phyloP scores from a whole-genome alignment of 2,329 filamentous ascomycete genomes.

The Ophiostoma pallidulum region DNA sequence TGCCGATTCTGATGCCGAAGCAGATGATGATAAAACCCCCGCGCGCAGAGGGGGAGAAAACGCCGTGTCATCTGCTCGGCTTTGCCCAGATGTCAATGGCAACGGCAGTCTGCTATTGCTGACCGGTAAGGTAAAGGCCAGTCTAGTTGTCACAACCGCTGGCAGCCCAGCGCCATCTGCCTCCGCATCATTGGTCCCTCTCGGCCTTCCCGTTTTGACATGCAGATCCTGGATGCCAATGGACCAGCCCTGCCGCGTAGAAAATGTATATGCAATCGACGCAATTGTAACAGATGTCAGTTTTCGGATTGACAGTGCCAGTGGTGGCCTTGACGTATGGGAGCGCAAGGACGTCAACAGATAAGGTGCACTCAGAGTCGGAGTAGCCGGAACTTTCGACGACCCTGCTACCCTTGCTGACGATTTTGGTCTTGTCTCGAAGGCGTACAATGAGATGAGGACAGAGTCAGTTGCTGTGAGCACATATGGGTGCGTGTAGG shows the following conservation, averaged over 20 bases:
- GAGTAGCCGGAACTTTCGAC: not conserved
- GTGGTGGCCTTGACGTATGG: conserved; percentile 65
- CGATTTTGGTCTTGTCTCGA: conserved; percentile 26
- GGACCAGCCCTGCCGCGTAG: conserved; percentile 72
- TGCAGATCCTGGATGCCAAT: conserved; percentile 86
- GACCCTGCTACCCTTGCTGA: not conserved
- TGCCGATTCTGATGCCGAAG: not conserved
- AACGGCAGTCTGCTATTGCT: not conserved
- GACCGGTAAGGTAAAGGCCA: conserved; percentile 32
- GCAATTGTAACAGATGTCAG: conserved; percentile 58
- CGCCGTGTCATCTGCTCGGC: not conserved
- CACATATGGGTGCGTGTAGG: conserved; percentile 65
- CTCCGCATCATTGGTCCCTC: not conserved
- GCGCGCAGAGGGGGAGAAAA: not conserved
- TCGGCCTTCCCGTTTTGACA: conserved; percentile 30
- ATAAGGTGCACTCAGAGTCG: conserved; percentile 32
- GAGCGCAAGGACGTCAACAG: conserved; percentile 73
- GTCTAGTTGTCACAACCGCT: conserved; percentile 29
- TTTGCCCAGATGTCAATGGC: not conserved
- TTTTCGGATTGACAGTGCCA: conserved; percentile 74
- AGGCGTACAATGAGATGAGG: conserved; percentile 66
- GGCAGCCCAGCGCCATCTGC: conserved; percentile 13
- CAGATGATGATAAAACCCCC: not conserved
- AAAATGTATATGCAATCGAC: conserved; percentile 78
- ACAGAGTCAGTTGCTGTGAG: conserved; percentile 69